Evolutionary conservation across 2,329 filamentous ascomycete species (phyloP).

Genomic region (Alternaria arborescens): DNA sequence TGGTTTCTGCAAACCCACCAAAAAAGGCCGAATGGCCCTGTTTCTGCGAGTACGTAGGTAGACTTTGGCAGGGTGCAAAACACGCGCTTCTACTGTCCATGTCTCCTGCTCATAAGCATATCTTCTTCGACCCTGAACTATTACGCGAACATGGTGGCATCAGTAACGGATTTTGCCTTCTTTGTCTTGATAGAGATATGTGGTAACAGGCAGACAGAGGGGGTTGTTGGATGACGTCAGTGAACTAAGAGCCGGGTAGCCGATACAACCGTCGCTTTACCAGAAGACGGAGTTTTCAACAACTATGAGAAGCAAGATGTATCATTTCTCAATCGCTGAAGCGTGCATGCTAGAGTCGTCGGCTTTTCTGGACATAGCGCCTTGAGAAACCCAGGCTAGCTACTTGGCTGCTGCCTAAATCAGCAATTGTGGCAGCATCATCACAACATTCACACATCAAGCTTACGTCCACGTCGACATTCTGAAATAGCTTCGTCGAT

Average conservation of each 20-base stretch:
- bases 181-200: too few species aligned
- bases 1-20: too few species aligned
- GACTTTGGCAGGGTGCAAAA: too few species aligned
- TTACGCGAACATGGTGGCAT: fast-evolving
- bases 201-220: not conserved
- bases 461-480: not conserved
- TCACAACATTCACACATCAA: not conserved
- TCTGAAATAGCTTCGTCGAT: not conserved
- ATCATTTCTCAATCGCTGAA: not conserved
- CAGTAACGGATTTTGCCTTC: too few species aligned
- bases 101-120: not conserved
- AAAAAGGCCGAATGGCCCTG: not conserved
- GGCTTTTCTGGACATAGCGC: too few species aligned
- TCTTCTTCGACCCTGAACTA: too few species aligned
- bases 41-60: not conserved
- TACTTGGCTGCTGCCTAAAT: not conserved
- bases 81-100: not conserved
- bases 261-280: not conserved
- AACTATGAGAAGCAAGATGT: too few species aligned
- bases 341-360: too few species aligned
- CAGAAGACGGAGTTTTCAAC: fast-evolving
- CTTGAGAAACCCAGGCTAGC: not conserved
- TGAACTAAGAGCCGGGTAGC: too few species aligned
- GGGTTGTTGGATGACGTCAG: not conserved
- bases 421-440: not conserved